These are phyloP conservation scores for Colletotrichum sp. DNA, from an alignment of 2,329 filamentous ascomycete genomes.

Conservation along the genomic window DNA sequence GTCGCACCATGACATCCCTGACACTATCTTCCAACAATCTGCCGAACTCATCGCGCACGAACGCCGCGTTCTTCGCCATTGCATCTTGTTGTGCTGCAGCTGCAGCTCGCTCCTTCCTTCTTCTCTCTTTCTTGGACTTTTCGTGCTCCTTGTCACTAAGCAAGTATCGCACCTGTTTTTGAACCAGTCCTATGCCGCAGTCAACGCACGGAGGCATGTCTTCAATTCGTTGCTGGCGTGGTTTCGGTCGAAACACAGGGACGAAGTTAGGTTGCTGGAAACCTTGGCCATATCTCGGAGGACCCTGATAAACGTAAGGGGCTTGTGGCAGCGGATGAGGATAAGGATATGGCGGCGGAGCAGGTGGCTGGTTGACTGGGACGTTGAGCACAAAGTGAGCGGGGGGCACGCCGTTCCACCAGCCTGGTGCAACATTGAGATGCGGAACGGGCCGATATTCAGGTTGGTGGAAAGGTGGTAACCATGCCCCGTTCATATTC, in stretches of 20 bases:
- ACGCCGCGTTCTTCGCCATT: fast-evolving
- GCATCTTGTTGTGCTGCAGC: not conserved
- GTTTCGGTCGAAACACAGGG: not conserved
- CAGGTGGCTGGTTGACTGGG: not conserved
- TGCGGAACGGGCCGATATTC: not conserved
- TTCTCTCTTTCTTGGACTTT: not conserved
- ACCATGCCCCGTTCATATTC: not conserved
- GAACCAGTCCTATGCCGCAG: not conserved
- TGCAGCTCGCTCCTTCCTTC: not conserved
- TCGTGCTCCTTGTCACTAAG: fast-evolving
- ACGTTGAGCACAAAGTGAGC: not conserved
- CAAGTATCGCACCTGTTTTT: not conserved
- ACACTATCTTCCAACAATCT: not conserved
- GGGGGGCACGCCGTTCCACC: not conserved
- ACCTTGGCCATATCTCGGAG: not conserved
- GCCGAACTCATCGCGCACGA: not conserved
- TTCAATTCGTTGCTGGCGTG: not conserved
- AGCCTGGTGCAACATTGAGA: not conserved
- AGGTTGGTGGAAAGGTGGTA: not conserved
- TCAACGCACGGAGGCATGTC: not conserved
- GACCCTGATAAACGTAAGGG: not conserved
- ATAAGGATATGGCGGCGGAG: not conserved
- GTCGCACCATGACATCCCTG: not conserved
- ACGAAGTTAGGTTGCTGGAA: not conserved
- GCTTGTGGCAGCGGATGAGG: not conserved